Conservation (phyloP, 2,329 filamentous ascomycete genomes). For the Diaporthe eres region DNA sequence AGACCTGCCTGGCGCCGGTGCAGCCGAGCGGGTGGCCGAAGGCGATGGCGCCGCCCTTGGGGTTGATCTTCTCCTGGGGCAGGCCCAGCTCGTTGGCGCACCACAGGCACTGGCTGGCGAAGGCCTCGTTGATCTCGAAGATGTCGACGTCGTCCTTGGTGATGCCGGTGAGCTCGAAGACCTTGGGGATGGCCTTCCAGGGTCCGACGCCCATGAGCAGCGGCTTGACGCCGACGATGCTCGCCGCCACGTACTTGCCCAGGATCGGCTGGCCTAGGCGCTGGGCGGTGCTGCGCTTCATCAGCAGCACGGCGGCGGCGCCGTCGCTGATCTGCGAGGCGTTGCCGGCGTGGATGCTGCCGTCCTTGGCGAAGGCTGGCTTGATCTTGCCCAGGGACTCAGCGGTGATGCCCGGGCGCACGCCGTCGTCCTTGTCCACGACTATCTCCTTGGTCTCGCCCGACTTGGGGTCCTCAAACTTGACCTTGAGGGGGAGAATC, state of each 20-base stretch:
- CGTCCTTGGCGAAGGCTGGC: conserved; percentile 91
- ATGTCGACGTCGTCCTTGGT: conserved; percentile 93
- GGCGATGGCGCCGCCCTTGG: conserved; percentile 95
- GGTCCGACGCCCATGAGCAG: conserved; percentile 97
- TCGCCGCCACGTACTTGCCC: conserved; percentile 91
- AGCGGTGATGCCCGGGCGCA: conserved; percentile 86
- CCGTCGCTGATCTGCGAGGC: conserved; percentile 96
- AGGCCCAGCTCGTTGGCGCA: conserved; percentile 90
- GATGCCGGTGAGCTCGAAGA: conserved; percentile 88
- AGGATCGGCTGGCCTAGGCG: conserved; percentile 88
- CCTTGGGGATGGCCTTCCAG: conserved; percentile 95
- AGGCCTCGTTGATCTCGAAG: conserved; percentile 99
- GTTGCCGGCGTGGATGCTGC: conserved; percentile 95
- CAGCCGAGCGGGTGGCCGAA: conserved; percentile 96
- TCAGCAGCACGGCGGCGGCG: conserved; percentile 93
- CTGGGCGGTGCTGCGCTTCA: conserved; percentile 94
- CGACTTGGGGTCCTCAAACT: conserved; percentile 91
- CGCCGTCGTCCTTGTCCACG: conserved; percentile 88
- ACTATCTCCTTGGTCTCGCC: conserved; percentile 87
- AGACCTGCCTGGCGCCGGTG: conserved; percentile 94
- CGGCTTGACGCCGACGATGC: conserved; percentile 89
- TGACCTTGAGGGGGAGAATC: conserved; percentile 87
- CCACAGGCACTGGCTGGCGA: conserved; percentile 95
- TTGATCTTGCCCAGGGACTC: conserved; percentile 93
- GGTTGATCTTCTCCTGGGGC: conserved; percentile 90